Evolutionary conservation across 345 rosid species (phyloP), one percentile per base, ranked within the genome.

Genomic region (Pugionium dolabratum): DNA sequence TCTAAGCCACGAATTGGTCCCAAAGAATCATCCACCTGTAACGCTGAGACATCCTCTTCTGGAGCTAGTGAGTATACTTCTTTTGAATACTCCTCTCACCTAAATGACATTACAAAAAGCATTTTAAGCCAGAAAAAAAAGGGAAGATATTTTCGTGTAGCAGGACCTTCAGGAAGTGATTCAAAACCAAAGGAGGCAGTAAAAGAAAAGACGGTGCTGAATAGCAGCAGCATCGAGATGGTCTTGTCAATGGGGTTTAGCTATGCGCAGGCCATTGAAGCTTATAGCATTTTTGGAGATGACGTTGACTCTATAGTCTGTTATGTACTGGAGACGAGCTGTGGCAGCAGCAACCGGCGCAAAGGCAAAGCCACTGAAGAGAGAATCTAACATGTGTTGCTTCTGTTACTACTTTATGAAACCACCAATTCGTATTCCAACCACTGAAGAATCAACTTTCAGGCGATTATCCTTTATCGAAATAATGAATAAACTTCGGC

Each of bases 231-330:
- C 47, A 72, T 89, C 57, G 88, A 81, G 78, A 75, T 87, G 69
- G 79, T 95, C 48, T 66, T 95, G 75, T 87, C 98, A 2, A 91
- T 95, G 99, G 99, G 97, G 63, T 95, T 95, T 80, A 86, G 87
- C 78, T 91, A 95, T 66, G 67, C 82, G 64, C 98, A 95, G 79
- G 96, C 71, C 34, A 77, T 84, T 1, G 94, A 91, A 79, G 99
- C 99, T 2, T 86, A 87, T 77, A 87, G 92, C 81, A 87, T 95
- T 67, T 95, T 91, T 5, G 99, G 98, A 31, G 99, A 95, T 7
- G 98, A 95, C 18, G 94, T 91, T 8, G 96, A 95, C 59, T 95
- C 99, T 3, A 83, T 91, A 84, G 94, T 95, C 29, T 91, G 92
- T 50, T 95, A 87, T 62, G 83, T 95, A 54, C 3, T 95, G 76